These are phyloP conservation scores for Chytriomyces confervae DNA, from an alignment of 192 early-diverging fungal species.

Conservation along the genomic window DNA sequence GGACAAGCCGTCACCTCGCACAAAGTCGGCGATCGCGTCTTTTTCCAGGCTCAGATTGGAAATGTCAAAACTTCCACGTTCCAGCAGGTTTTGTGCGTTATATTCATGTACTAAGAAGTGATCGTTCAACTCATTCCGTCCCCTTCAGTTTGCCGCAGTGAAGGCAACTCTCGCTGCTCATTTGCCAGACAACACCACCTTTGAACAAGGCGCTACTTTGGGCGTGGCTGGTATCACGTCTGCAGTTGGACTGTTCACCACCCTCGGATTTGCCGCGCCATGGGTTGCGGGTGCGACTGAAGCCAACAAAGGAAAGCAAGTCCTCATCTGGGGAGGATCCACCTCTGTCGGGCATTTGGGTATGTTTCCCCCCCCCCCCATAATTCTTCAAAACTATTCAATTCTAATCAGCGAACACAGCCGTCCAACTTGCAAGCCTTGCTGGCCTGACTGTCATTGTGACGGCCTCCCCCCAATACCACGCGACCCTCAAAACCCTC, in stretches of 20 bases:
- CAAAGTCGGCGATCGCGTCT: conserved; percentile 31
- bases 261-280: neutral
- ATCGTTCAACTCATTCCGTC: neutral
- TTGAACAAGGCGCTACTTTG: conserved; percentile 23
- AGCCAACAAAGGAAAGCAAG: neutral
- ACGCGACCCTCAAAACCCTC: conserved; percentile 12
- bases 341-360: conserved; percentile 22
- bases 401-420: neutral
- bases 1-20: neutral
- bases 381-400: neutral
- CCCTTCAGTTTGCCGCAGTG: neutral
- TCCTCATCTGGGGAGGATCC: conserved; percentile 35
- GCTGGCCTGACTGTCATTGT: conserved; percentile 28
- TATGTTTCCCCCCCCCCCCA: neutral
- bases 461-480: conserved; percentile 22
- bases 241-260: conserved; percentile 4
- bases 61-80: conserved; percentile 12
- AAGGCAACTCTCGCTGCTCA: neutral
- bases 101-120: neutral
- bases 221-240: conserved; percentile 18
- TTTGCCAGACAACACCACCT: conserved; percentile 26
- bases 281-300: neutral
- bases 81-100: neutral
- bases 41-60: conserved; percentile 25
- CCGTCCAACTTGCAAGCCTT: conserved; percentile 29